Evolutionary conservation across 805 yeast species (phyloP).

Genomic region (Scheffersomyces lignosus): DNA sequence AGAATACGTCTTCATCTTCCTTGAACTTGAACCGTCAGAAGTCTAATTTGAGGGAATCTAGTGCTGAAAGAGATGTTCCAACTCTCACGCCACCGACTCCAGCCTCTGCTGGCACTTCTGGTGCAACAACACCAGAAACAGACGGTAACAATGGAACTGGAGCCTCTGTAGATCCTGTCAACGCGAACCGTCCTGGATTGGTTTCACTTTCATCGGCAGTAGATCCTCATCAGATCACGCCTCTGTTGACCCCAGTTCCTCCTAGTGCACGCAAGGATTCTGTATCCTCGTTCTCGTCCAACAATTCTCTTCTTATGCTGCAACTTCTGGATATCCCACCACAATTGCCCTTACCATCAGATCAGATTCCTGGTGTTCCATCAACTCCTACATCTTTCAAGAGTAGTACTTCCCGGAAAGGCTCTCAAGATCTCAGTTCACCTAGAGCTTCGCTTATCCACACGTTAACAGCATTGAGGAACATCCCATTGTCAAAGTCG

Average conservation of each 20-base stretch:
- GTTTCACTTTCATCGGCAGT: constrained; percentile 6
- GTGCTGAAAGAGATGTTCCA: too few relatives aligned
- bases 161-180: constrained; percentile 26
- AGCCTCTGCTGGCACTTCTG: not conserved
- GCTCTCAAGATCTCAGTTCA: constrained; percentile 36
- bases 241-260: too few relatives aligned
- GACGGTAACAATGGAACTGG: not conserved
- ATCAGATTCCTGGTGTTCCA: constrained; percentile 47
- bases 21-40: too few relatives aligned
- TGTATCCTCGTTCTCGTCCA: constrained; percentile 20
- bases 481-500: constrained; percentile 34
- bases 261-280: constrained; percentile 23
- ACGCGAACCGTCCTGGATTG: not conserved
- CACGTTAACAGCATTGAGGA: constrained; percentile 40
- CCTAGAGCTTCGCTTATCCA: constrained; percentile 43
- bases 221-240: constrained; percentile 6
- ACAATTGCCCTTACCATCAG: constrained; percentile 55
- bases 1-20: constrained; percentile 19
- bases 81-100: not conserved
- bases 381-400: constrained; percentile 34
- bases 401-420: constrained; percentile 31
- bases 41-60: not conserved
- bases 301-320: constrained; percentile 25
- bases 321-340: constrained; percentile 53
- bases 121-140: constrained; percentile 1